Base-by-base conservation (phyloP, 2,329 filamentous ascomycete species). In the Zarea fungicola region DNA sequence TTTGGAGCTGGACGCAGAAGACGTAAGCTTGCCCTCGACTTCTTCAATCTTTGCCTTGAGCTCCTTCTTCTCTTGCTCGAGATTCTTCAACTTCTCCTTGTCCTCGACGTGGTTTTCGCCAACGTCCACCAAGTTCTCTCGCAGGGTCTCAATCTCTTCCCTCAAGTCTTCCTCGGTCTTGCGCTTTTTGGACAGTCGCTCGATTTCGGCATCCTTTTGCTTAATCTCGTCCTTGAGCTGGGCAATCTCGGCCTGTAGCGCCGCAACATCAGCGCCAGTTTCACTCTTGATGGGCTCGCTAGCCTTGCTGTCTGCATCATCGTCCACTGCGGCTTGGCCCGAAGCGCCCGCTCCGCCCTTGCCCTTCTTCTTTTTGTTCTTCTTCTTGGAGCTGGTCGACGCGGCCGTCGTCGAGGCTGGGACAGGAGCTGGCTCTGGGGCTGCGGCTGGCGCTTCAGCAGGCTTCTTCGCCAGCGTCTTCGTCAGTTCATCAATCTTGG, bases 31-130 rank as follows among this genome's bases (percentile, higher is more conserved):
- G 55, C 81, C 80, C 64, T 96, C 88, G 3, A 92, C 70, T 28
- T 81, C 78, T 10, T 74, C 63, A 49, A 95, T 83, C 35, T 67
- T 59, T 42, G 80, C 71, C 60, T 85, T 74, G 18, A 95, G 68
- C 1, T 76, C 74, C 10, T 71, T 64, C 68, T 87, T 93, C 65
- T 91, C 86, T 3, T 73, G 73, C 54, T 83, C 75, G 1, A 95
- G 75, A 47, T 80, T 74, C 68, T 95, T 84, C 56, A 82, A 80
- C 63, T 79, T 83, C 56, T 93, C 83, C 66, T 90, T 92, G 13
- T 87, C 84, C 56, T 88, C 84, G 10, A 95, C 89, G 58, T 92
- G 85, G 52, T 95, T 88, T 57, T 90, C 81, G 9, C 90, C 90
- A 53, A 95, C 82, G 42, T 81, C 76, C 36, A 92, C 69, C 7